Base-by-base conservation (phyloP, 805 yeast genomes). In the Pichia cabralensis region DNA sequence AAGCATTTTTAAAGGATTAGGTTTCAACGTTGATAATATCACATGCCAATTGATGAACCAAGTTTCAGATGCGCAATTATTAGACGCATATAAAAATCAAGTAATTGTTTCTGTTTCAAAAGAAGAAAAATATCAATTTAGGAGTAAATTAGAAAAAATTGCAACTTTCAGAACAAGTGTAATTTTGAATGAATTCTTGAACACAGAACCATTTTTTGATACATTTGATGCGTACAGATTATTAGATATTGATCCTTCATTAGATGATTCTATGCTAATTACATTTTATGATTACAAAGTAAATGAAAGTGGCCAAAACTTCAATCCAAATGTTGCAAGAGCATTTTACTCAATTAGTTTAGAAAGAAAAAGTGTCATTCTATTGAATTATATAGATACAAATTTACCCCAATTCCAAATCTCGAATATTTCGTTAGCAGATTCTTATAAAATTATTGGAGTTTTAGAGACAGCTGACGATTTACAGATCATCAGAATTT, bases 261-360 rank as follows among this genome's bases (percentile, higher is more conserved):
- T 76, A 11, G 79, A 71, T 39, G 83, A 78, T 49, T 92, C 82
- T 42, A 74, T 81, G 28, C 70, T 84, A 3, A 65, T 75, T 20
- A 80, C 94, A 1, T 88, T 94, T 1, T 81, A 73, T 48, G 76
- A 80, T 38, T 64, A 80, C 28, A 75, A 76, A 39, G 48, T 67
- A 2, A 70, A 71, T 27, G 94, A 82, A 19, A 38, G 29, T 31
- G 41, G 48, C 1, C 64, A 62, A 1, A 62, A 65, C 34, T 49
- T 68, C 33, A 61, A 57, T 25, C 43, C 71, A 22, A 39, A 47
- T n/a, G 56, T 63, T 35, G 68, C 73, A 30, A 65, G 78, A 38
- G 75, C 86, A 1, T 56, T 82, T 28, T 58, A 74, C 18, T 69
- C 86, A 0, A 64, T 82, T 23, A 88, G 84, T 0, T 52, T 69